Percentiles rank a stretch among this genome's conserved stretches.
Conservation (phyloP, 441 rosid genomes). For the Bocquillonia castaneifolia region DNA sequence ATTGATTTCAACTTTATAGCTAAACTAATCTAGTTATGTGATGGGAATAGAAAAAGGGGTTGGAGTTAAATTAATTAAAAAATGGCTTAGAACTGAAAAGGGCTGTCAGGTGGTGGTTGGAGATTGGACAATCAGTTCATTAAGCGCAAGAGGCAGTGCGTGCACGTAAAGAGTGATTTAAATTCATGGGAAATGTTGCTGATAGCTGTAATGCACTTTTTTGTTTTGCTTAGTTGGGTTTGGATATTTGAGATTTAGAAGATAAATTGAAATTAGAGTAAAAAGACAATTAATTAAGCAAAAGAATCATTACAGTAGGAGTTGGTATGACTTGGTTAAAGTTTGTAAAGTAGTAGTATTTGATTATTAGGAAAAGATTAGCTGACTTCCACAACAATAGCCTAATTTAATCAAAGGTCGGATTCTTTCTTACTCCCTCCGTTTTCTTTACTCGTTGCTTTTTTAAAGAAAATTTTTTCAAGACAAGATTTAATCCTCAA, state of each 20-base stretch:
- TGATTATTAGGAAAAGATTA: neutral
- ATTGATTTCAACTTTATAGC: too few species aligned
- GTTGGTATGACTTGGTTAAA: slow-evolving; percentile 3
- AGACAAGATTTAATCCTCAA: too few species aligned
- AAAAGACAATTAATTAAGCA: neutral
- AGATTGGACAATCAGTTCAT: slow-evolving; percentile 11
- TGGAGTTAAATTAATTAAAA: neutral
- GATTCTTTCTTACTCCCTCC: too few species aligned
- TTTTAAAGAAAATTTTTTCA: too few species aligned
- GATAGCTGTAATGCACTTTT: slow-evolving; percentile 37
- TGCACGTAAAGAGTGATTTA: slow-evolving; percentile 15
- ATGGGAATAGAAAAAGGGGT: neutral
- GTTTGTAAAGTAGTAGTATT: neutral
- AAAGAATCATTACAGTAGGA: neutral
- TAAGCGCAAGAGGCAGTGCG: neutral
- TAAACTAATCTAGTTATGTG: too few species aligned
- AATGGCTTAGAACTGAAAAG: neutral
- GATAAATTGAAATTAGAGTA: neutral
- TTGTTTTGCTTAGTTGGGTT: too few species aligned
- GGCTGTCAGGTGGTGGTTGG: neutral
- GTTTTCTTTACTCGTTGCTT: too few species aligned
- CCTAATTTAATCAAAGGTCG: neutral
- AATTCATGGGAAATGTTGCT: neutral
- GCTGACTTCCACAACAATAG: neutral
- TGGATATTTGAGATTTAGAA: neutral